Percentiles rank a stretch among this genome's conserved stretches.
These are phyloP conservation scores for Cladophialophora yegresii DNA, from an alignment of 2,329 filamentous ascomycete genomes.

Conservation along the genomic window DNA sequence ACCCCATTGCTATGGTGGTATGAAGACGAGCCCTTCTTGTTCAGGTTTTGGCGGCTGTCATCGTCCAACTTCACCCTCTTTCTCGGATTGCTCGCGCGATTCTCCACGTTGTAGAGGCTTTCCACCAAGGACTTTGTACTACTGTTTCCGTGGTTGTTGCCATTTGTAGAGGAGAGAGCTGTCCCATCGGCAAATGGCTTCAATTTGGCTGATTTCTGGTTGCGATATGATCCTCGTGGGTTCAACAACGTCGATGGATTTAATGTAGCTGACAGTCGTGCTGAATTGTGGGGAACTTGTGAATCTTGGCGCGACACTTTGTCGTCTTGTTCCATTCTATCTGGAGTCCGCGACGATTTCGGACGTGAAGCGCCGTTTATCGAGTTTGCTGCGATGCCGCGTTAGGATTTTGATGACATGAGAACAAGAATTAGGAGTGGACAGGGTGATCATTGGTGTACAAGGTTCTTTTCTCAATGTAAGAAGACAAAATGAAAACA, in stretches of 20 bases:
- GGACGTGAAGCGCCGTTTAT: background rate
- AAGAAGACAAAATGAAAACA: background rate
- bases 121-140: conserved; percentile 62
- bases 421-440: background rate
- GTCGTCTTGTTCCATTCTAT: background rate
- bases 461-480: background rate
- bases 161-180: background rate
- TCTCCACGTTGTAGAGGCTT: conserved; percentile 71
- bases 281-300: background rate
- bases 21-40: conserved; percentile 28
- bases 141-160: conserved; percentile 12
- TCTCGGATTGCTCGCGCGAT: conserved; percentile 61
- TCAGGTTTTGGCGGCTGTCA: conserved; percentile 34
- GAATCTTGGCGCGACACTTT: background rate
- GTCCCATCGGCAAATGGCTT: background rate
- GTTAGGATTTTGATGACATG: background rate
- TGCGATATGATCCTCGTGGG: background rate
- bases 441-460: background rate
- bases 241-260: conserved; percentile 7
- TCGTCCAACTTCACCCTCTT: conserved; percentile 64
- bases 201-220: background rate
- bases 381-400: background rate
- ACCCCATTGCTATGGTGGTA: conserved; percentile 57
- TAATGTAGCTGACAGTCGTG: background rate
- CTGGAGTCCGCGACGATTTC: background rate